Base-by-base conservation (phyloP, 345 rosid species). In the Eucalyptus polyanthemos region DNA sequence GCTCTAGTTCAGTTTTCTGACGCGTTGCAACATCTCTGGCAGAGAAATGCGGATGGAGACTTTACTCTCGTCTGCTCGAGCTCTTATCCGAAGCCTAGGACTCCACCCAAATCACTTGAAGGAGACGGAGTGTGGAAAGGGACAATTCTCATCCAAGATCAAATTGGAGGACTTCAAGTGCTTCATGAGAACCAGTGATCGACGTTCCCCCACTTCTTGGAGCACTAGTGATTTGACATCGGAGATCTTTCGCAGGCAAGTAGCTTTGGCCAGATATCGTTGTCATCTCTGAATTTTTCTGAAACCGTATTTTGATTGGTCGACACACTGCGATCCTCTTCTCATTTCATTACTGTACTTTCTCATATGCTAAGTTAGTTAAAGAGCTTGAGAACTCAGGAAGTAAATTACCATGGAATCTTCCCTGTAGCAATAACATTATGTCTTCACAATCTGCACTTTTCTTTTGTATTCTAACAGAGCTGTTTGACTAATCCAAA, bases 161-260 rank as follows among this genome's bases (percentile, higher is more conserved):
- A 91, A 58, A 24, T 58, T 58, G n/a, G 29, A 60, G 65, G 65
- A 58, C 65, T 24, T 58, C 65, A 58, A 24, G n/a, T 58, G 6
- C 65, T 58, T 25, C n/a, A 25, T 25, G 65, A 58, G 99, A 58
- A 25, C 65, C 14, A 58, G n/a, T 25, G 67, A 9, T 25, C 14
- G 93, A 93, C 91, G 91, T 94, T 56, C 93, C 93, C 62, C 91
- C 88, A 5, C 80, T 81, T 62, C 95, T 93, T 9, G 94, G 90
- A 10, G 93, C 96, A 9, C 92, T 42, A 42, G 44, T 42, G 44
- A 42, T 42, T 42, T 80, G 92, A 93, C 91, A 88, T 92, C 4
- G 96, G 96, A 37, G 95, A 94, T 69, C 92, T 94, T 89, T 88
- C 93, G 1, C 96, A 93, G 94, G 95, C 53, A 92, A 88, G 94